Percentiles rank a stretch among this genome's conserved stretches.
Evolutionary conservation across 371 early-diverging fungal genomes (phyloP).

Genomic region (Gilbertella persicaria): DNA sequence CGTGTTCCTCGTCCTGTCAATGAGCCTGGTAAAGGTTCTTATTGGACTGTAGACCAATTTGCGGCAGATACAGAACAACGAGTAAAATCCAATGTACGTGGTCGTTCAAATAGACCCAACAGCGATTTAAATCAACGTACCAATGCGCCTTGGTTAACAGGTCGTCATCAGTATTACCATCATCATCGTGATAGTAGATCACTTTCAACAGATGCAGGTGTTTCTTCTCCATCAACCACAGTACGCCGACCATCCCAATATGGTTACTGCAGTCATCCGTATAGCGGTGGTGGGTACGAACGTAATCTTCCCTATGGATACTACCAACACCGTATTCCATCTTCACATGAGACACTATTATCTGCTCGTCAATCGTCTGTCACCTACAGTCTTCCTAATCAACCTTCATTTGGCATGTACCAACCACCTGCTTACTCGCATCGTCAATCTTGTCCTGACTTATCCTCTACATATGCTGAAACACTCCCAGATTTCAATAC

Average conservation of each 20-base stretch:
- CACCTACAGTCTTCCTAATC: constrained; percentile 13
- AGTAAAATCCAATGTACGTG: constrained; percentile 11
- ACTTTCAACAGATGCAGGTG: constrained; percentile 24
- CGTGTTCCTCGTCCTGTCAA: constrained; percentile 87
- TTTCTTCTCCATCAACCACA: constrained; percentile 10
- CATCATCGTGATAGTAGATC: constrained; percentile 25
- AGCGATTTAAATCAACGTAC: too few relatives aligned
- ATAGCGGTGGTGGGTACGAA: constrained; percentile 10
- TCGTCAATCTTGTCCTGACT: constrained; percentile 27
- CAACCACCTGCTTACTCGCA: constrained; percentile 17
- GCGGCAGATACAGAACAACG: constrained; percentile 33
- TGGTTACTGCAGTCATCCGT: constrained; percentile 23
- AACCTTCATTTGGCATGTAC: neutral
- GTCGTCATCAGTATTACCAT: too few relatives aligned
- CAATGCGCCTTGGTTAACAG: too few relatives aligned
- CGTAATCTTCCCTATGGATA: constrained; percentile 5
- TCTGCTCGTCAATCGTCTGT: constrained; percentile 15
- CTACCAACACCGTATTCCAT: constrained; percentile 3
- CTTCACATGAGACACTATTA: constrained; percentile 15
- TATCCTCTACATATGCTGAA: constrained; percentile 18
- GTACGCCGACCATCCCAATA: constrained; percentile 19
- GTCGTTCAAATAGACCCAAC: constrained; percentile 22
- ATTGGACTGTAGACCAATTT: constrained; percentile 82
- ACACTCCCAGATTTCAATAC: constrained; percentile 17
- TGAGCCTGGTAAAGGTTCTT: constrained; percentile 96